phyloP scores from a whole-genome alignment of 2,329 filamentous ascomycete species.

The Erysiphe pulchra region DNA sequence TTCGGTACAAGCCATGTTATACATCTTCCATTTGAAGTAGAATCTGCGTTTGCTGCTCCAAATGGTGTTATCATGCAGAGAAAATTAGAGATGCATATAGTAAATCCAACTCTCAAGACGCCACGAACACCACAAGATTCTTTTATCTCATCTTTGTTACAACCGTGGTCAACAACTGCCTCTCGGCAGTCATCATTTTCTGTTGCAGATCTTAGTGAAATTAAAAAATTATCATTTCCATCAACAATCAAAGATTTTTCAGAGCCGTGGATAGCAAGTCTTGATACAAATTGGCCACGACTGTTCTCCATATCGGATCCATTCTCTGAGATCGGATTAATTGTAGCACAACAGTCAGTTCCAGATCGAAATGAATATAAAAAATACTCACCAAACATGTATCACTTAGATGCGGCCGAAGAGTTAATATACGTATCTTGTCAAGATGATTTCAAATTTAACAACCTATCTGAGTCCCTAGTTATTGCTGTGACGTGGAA shows the following conservation, averaged over 20 bases:
- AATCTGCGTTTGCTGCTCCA: constrained; percentile 60
- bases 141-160: constrained; percentile 46
- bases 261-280: constrained; percentile 25
- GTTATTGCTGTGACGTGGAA: constrained; percentile 64
- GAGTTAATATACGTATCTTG: constrained; percentile 65
- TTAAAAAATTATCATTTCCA: constrained; percentile 26
- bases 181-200: constrained; percentile 27
- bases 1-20: constrained; percentile 70
- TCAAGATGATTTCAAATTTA: constrained; percentile 24
- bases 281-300: constrained; percentile 39
- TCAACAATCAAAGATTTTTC: constrained; percentile 30
- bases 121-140: constrained; percentile 53
- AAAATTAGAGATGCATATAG: constrained; percentile 30
- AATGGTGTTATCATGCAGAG: constrained; percentile 69
- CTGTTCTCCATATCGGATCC: constrained; percentile 71
- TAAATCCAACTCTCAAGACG: constrained; percentile 27
- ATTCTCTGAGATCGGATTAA: constrained; percentile 58
- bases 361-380: constrained; percentile 13
- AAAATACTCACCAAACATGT: constrained; percentile 17
- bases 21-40: constrained; percentile 84
- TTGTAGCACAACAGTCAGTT: constrained; percentile 34
- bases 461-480: constrained; percentile 22
- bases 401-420: constrained; percentile 47
- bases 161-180: constrained; percentile 22
- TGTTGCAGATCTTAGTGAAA: constrained; percentile 28